Percentiles rank a stretch among this genome's conserved stretches.
These are phyloP conservation scores for Naumovozyma castellii DNA, from an alignment of 805 yeast species.

Conservation along the genomic window DNA sequence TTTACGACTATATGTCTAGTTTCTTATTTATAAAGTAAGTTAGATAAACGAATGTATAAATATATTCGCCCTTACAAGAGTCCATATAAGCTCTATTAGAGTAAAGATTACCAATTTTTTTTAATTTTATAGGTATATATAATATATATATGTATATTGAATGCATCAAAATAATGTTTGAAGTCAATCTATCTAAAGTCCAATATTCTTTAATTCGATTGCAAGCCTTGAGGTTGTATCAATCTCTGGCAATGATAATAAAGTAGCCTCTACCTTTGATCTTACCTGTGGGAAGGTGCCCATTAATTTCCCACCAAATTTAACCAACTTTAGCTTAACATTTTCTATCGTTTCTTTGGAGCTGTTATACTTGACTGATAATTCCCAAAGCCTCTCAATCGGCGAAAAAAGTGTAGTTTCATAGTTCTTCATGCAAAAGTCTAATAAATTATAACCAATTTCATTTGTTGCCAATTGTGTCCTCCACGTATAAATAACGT, in stretches of 20 bases:
- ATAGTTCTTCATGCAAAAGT: too few species aligned
- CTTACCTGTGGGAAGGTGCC: constrained; percentile 9
- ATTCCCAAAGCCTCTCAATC: constrained; percentile 7
- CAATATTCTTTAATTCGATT: constrained; percentile 26
- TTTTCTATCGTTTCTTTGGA: constrained; percentile 41
- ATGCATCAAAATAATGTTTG: too few species aligned
- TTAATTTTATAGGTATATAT: too few species aligned
- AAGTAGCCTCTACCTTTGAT: constrained; percentile 14
- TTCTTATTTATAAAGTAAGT: neutral
- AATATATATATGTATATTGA: too few species aligned
- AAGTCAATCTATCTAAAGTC: constrained; percentile 5
- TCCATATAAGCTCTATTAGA: too few species aligned
- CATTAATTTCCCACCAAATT: constrained; percentile 28
- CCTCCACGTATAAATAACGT: constrained; percentile 47
- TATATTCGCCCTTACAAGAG: too few species aligned
- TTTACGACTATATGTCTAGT: neutral
- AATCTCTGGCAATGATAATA: constrained; percentile 21
- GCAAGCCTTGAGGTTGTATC: constrained; percentile 43
- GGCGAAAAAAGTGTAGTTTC: neutral
- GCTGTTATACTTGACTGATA: constrained; percentile 27
- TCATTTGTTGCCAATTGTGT: constrained; percentile 42
- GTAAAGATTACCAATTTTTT: too few species aligned
- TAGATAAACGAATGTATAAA: too few species aligned
- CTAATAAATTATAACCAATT: constrained; percentile 27
- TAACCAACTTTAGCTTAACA: constrained; percentile 44